Base-by-base conservation (phyloP, 345 rosid species). In the Litchi chinensis region DNA sequence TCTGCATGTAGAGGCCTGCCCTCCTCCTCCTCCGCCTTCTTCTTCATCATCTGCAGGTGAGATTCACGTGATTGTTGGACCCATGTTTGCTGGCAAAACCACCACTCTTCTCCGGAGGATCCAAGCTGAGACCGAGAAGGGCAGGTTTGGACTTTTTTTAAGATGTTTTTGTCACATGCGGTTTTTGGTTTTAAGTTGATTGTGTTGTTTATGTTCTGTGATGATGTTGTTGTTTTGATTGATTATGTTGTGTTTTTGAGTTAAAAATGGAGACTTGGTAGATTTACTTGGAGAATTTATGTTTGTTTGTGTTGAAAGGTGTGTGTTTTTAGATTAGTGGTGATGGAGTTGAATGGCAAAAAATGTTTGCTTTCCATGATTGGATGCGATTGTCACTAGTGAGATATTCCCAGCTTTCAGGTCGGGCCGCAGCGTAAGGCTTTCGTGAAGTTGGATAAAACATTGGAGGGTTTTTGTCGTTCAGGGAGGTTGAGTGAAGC, bases 81-180 rank as follows among this genome's bases (percentile, higher is more conserved):
- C 94, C 21, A 88, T 89, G 94, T 93, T 91, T 70, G 86, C 97
- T 65, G 95, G 91, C 9, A 90, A 91, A 75, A 93, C 98, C 6
- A 91, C 93, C 75, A 80, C 86, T 0, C 91, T 93, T 80, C 95
- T 95, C 28, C 93, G 86, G 37, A 87, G 94, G 32, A 84, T 93
- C 68, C 91, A 90, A 43, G 41, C 87, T 7, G 95, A 92, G 79
- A 88, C 80, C 73, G 70, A 71, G 56, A 82, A 74, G 46, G 86
- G 84, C 90, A 95, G 98, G 97, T 93, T 81, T 66, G 68, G 12
- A 48, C 52, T 24, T 46, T 3, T 32, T 40, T 43, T 19, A 62
- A 50, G 63, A 26, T 7, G 19, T 74, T 70, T 73, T n/a, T 39
- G 32, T 57, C 10, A 19, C 60, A 43, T 21, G 52, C 37, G 56